Evolutionary conservation across 1,284 basidiomycete species (phyloP), one percentile per base, ranked within the genome.

Genomic region (Paramarasmius palmivorus): DNA sequence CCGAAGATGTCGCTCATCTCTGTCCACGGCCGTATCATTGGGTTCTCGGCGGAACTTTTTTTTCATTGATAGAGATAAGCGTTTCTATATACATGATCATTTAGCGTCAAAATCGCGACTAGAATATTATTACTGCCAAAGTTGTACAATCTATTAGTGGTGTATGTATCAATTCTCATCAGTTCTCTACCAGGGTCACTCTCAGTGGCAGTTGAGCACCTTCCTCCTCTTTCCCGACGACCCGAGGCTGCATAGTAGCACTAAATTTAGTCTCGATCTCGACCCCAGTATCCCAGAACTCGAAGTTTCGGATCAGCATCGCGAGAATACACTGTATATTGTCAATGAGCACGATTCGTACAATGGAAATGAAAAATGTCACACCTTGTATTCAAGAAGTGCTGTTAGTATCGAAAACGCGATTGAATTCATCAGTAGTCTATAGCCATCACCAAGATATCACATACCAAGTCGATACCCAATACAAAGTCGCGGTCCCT

Each of bases 401-500:
- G 29, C 29, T 32, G 29, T 32, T 32, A 32, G 12, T 32, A 6
- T 6, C 29, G 29, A 32, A 6, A 32, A 32, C 29, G 7, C 55
- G 53, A n/a, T n/a, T 7, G 34, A 25, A 22, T 20, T n/a, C n/a
- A 32, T 6, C 29, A 32, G 29, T 32, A 26, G 23, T 17, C 45
- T 20, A 22, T 20, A 3, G 20, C 10, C 6, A 26, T 40, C 23
- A 40, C 22, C 5, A 34, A 20, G 29, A 46, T 15, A 17, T 52
- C 25, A 23, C 25, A 46, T 37, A 56, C 60, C 60, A 8, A 66
- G 56, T 15, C 59, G 51, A 34, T 53, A 63, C 36, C 71, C 71
- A 52, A 71, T 65, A 57, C 71, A 73, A 52, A 60, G 66, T 40
- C 70, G 52, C 35, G 71, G 69, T 4, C 71, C 71, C 54, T 69